Base-by-base conservation (phyloP, 1,284 basidiomycete species). In the Ustilago hordei region DNA sequence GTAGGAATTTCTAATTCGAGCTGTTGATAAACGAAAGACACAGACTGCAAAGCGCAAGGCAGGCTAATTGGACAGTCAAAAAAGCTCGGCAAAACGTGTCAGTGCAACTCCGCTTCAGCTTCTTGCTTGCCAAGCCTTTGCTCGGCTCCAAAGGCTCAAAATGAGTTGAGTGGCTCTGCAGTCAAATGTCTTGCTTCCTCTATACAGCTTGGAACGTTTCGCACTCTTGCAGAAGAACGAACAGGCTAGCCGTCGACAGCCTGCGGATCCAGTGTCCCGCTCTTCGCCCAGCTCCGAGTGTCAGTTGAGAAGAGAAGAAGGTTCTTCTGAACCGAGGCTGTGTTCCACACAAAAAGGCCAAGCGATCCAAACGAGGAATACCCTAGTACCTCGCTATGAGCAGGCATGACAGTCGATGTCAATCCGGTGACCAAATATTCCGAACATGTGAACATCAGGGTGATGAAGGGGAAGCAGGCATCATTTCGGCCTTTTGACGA, bases 281-380 rank as follows among this genome's bases (percentile, higher is more conserved):
- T 1, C 5, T 50, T 50, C 52, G 52, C 34, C 8, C 48, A 35
- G 43, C 56, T 48, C 43, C 56, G 41, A 47, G 19, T 8, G 6
- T 43, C 23, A 23, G 8, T 13, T 2, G 36, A 17, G 8, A 36
- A 50, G 23, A 52, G 69, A 70, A 52, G 69, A 70, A 70, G 54
- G 34, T 65, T 65, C 63, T 70, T 58, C 59, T 35, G 38, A 62
- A 70, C 55, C 53, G 62, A 70, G 68, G 68, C 68, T 70, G 59
- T 70, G 68, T 45, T 39, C 55, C 15, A 17, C 8, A 34, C 34
- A 17, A 54, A 9, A 23, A 13, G 15, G 52, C n/a, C 52, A 35
- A 38, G 17, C 52, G 11, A 0, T 23, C 7, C n/a, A 19, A 19
- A 48, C 8, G 45, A 23, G 23, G 3, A 28, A 28, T 3, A 28